A percentile compares a stretch with the other conserved stretches of the same genome.
phyloP scores from a whole-genome alignment of 352 stramenopile species.

The Blastocystis sp. region DNA sequence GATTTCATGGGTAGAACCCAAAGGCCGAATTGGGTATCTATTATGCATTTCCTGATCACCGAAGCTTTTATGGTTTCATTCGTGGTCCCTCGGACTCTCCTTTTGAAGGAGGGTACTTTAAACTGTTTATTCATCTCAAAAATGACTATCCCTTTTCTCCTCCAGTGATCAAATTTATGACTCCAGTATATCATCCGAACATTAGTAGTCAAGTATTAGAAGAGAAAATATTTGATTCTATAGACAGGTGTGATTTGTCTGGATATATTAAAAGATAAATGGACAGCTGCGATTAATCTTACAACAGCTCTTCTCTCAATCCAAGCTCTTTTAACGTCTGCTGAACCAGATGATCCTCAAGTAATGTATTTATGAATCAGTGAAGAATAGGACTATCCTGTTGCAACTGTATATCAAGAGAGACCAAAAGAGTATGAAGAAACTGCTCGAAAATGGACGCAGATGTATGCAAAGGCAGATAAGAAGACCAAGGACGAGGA shows the following conservation, averaged over 20 bases:
- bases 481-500: not conserved
- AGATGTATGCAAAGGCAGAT: slow-evolving; percentile 33
- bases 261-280: slow-evolving; percentile 82
- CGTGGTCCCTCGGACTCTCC: slow-evolving; percentile 72
- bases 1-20: not conserved
- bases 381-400: slow-evolving; percentile 18
- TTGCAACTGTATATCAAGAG: not conserved
- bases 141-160: slow-evolving; percentile 77
- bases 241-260: slow-evolving; percentile 81
- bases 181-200: slow-evolving; percentile 83
- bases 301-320: slow-evolving; percentile 79
- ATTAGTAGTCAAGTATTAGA: slow-evolving; percentile 68
- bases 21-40: slow-evolving; percentile 25
- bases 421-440: not conserved
- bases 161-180: slow-evolving; percentile 75
- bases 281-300: slow-evolving; percentile 79
- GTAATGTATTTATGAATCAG: not conserved
- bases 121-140: slow-evolving; percentile 76
- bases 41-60: not conserved
- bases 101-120: slow-evolving; percentile 76
- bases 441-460: slow-evolving; percentile 20
- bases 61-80: slow-evolving; percentile 69
- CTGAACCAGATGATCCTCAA: slow-evolving; percentile 77
- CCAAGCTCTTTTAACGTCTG: slow-evolving; percentile 76
- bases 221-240: not conserved